phyloP scores from a whole-genome alignment of 2,329 filamentous ascomycete species.

The Ophiocordyceps australis region DNA sequence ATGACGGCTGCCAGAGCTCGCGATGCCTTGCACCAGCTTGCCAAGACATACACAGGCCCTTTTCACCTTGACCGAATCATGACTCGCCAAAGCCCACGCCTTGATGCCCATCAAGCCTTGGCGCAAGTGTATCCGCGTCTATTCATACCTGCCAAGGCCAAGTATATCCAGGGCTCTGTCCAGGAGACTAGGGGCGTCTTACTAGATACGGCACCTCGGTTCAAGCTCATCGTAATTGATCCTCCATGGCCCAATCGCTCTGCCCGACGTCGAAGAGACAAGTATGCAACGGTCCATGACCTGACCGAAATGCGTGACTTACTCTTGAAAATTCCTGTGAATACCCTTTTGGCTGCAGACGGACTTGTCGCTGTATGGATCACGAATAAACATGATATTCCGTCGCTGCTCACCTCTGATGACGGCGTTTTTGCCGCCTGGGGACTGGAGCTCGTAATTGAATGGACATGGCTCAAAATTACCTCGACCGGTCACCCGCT shows the following conservation, averaged over 20 bases:
- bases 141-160: constrained; percentile 23
- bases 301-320: constrained; percentile 27
- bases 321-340: constrained; percentile 36
- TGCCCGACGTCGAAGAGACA: constrained; percentile 36
- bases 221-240: constrained; percentile 54
- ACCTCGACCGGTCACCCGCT: constrained; percentile 47
- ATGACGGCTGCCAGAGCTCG: constrained; percentile 30
- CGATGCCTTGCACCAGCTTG: constrained; percentile 20
- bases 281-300: constrained; percentile 27
- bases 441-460: constrained; percentile 45
- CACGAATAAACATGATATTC: constrained; percentile 49
- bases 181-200: constrained; percentile 21
- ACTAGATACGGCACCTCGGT: constrained; percentile 25
- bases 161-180: constrained; percentile 30
- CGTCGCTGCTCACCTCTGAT: constrained; percentile 31
- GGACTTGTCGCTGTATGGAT: constrained; percentile 58
- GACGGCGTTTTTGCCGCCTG: constrained; percentile 44
- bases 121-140: constrained; percentile 4
- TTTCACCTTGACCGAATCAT: constrained; percentile 16
- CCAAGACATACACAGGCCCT: constrained; percentile 17
- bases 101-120: not conserved
- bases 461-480: constrained; percentile 70
- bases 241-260: constrained; percentile 73
- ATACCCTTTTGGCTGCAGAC: constrained; percentile 28
- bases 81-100: constrained; percentile 1